Percentiles rank a stretch among this genome's conserved stretches.
Conservation (phyloP, 345 rosid species). For the Eucalyptus dawsonii region DNA sequence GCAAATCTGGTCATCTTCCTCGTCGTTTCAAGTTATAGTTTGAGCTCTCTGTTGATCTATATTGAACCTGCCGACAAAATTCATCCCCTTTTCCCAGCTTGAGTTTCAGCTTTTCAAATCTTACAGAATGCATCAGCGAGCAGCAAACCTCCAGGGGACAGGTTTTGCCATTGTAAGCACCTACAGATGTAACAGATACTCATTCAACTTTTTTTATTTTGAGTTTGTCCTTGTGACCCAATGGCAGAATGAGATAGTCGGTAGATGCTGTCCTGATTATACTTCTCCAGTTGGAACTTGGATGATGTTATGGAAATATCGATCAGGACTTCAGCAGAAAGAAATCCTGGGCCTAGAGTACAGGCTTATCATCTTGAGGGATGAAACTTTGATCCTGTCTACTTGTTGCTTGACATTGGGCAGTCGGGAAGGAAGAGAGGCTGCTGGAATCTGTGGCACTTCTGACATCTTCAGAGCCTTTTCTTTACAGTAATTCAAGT, state of each 20-base stretch:
- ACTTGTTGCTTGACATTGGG: not conserved
- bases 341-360: not conserved
- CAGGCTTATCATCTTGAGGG: not conserved
- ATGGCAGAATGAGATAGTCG: not conserved
- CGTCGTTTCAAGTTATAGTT: slow-evolving; percentile 27
- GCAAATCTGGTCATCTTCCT: slow-evolving; percentile 46
- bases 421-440: not conserved
- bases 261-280: not conserved
- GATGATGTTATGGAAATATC: not conserved
- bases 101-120: not conserved
- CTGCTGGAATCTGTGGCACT: not conserved
- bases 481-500: not conserved
- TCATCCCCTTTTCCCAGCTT: not conserved
- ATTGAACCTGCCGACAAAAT: not conserved
- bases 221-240: too few relatives aligned
- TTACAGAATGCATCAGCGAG: not conserved
- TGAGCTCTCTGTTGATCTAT: not conserved
- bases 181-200: not conserved
- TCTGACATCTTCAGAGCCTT: not conserved
- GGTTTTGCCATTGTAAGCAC: not conserved
- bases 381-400: not conserved
- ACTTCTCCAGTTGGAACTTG: not conserved
- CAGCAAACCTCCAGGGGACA: not conserved
- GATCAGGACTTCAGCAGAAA: not conserved
- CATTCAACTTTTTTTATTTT: too few relatives aligned